These are phyloP conservation scores for Chaetoceros muelleri DNA, from an alignment of 108 stramenopile species.

Conservation along the genomic window DNA sequence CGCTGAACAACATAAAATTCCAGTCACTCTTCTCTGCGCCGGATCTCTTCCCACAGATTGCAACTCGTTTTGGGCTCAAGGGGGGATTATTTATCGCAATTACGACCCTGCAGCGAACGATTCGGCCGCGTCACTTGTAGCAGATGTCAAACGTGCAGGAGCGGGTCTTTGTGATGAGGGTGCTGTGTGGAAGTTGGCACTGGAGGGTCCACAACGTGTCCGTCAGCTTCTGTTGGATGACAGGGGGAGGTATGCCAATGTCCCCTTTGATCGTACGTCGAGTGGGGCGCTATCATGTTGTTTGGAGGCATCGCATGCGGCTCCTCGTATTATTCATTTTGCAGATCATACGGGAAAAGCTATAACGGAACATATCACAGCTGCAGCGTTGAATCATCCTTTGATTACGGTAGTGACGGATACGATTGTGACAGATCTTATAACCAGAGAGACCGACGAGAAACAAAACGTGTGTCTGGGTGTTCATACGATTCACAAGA, in stretches of 20 bases:
- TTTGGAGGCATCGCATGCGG: conserved; percentile 85
- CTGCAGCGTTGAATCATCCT: conserved; percentile 69
- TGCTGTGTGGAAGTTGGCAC: conserved; percentile 83
- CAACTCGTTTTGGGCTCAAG: conserved; percentile 96
- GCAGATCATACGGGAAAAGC: conserved; percentile 85
- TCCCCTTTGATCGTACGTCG: conserved; percentile 62
- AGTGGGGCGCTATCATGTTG: conserved; percentile 30
- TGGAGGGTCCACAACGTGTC: conserved; percentile 77
- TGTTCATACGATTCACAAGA: conserved; percentile 22
- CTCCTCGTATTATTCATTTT: conserved; percentile 83
- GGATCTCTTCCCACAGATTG: conserved; percentile 61
- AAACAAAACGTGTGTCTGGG: conserved; percentile 25
- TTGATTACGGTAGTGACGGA: conserved; percentile 68
- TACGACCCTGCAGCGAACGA: conserved; percentile 42
- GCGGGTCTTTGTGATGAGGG: conserved; percentile 75
- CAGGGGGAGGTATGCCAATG: conserved; percentile 15
- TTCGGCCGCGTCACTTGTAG: conserved; percentile 54
- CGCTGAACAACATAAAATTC: conserved; percentile 56
- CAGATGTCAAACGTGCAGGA: conserved; percentile 77
- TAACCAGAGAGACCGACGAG: conserved; percentile 29
- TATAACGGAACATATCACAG: conserved; percentile 80
- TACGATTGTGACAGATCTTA: conserved; percentile 80
- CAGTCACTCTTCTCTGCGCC: conserved; percentile 63
- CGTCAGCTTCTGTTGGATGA: conserved; percentile 59
- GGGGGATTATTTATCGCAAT: conserved; percentile 90